A percentile compares a stretch with the other conserved stretches of the same genome.
phyloP scores from a whole-genome alignment of 1,139 yeast species.

The Diutina neorugosa region DNA sequence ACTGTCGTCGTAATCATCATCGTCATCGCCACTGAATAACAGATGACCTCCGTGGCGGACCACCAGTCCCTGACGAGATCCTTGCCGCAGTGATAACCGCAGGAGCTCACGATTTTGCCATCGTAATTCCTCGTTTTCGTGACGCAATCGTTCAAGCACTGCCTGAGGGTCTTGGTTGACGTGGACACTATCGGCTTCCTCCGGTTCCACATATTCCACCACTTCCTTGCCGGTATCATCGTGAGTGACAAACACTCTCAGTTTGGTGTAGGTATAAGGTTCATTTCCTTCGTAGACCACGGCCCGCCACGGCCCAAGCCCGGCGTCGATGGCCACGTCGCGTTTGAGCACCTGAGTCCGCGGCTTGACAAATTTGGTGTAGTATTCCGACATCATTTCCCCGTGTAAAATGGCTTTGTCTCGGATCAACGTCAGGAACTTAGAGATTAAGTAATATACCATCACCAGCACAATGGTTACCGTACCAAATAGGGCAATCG shows the following conservation, averaged over 20 bases:
- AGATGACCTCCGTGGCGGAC: background rate
- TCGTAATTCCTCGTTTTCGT: background rate
- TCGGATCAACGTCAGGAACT: background rate
- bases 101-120: background rate
- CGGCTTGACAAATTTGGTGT: background rate
- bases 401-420: background rate
- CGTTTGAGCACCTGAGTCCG: background rate
- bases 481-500: background rate
- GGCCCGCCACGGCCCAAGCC: conserved; percentile 2
- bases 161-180: background rate
- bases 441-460: background rate
- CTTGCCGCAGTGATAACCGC: background rate
- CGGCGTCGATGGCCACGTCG: conserved; percentile 4
- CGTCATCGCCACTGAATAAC: background rate
- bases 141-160: background rate
- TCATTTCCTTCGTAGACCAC: background rate
- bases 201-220: background rate
- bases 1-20: background rate
- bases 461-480: background rate
- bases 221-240: background rate
- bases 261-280: background rate
- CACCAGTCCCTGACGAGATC: background rate
- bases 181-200: background rate
- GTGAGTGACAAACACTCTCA: background rate
- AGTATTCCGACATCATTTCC: background rate